Percentiles rank a stretch among this genome's conserved stretches.
These are phyloP conservation scores for Mycena venus DNA, from an alignment of 768 basidiomycete genomes.

Conservation along the genomic window DNA sequence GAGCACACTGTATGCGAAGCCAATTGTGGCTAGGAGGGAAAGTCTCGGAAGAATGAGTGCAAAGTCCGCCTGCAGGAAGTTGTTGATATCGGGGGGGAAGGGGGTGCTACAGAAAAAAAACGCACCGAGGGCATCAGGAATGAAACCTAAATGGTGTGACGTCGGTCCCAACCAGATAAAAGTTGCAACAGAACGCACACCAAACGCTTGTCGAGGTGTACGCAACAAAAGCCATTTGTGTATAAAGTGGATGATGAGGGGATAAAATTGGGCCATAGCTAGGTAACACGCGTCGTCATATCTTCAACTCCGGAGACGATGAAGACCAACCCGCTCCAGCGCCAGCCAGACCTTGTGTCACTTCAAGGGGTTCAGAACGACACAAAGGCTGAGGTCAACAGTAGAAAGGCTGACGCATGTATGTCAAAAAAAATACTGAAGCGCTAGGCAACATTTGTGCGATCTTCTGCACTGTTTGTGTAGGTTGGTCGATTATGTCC, in stretches of 20 bases:
- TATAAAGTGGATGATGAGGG: slow-evolving; percentile 69
- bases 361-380: slow-evolving; percentile 37
- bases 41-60: slow-evolving; percentile 63
- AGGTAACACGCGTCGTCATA: background rate
- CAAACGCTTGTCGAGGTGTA: slow-evolving; percentile 75
- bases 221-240: slow-evolving; percentile 76
- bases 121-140: slow-evolving; percentile 67
- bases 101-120: background rate
- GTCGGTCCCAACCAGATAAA: background rate
- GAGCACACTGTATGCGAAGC: slow-evolving; percentile 71
- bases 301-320: background rate
- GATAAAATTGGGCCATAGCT: slow-evolving; percentile 67
- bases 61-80: slow-evolving; percentile 62
- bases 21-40: slow-evolving; percentile 66
- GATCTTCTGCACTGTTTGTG: slow-evolving; percentile 57
- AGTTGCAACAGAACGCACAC: slow-evolving; percentile 37
- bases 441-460: slow-evolving; percentile 67
- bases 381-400: background rate
- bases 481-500: slow-evolving; percentile 59
- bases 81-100: background rate
- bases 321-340: slow-evolving; percentile 50
- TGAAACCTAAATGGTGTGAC: slow-evolving; percentile 49
- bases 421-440: slow-evolving; percentile 74
- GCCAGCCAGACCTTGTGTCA: slow-evolving; percentile 66
- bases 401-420: slow-evolving; percentile 55